Conservation (phyloP, 805 yeast species). For the Zygotorulaspora sp. region DNA sequence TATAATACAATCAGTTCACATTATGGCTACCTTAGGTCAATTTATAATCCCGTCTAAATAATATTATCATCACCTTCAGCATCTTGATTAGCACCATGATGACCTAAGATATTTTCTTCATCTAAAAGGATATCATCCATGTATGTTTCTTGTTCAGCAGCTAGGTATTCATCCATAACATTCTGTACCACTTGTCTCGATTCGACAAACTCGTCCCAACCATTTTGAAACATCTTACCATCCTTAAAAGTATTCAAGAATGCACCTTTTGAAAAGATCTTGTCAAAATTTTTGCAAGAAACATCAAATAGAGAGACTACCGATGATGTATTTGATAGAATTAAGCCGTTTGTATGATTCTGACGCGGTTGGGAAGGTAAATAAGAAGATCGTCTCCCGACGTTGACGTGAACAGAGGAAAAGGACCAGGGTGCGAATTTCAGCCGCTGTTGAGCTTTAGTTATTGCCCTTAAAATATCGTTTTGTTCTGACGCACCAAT, state of each 20-base stretch:
- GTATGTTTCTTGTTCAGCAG: constrained; percentile 54
- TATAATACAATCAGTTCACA: too few species aligned
- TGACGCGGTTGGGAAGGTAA: constrained; percentile 12
- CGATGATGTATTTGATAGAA: constrained; percentile 78
- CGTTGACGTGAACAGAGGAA: constrained; percentile 70
- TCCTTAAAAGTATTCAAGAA: constrained; percentile 71
- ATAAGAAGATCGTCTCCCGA: constrained; percentile 69
- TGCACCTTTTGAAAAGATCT: constrained; percentile 73
- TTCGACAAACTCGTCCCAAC: constrained; percentile 67
- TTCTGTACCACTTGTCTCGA: constrained; percentile 69
- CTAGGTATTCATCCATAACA: constrained; percentile 72
- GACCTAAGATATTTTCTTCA: constrained; percentile 36
- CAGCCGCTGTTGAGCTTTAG: constrained; percentile 60
- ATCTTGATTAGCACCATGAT: constrained; percentile 22
- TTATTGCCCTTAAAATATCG: constrained; percentile 65
- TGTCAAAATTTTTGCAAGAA: constrained; percentile 72
- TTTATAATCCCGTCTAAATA: too few species aligned
- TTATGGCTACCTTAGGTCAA: too few species aligned
- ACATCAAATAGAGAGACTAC: constrained; percentile 61
- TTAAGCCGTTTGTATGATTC: constrained; percentile 64
- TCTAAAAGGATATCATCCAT: constrained; percentile 37
- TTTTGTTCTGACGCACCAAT: constrained; percentile 60
- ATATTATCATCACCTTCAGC: constrained; percentile 31
- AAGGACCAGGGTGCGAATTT: constrained; percentile 85
- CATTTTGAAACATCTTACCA: constrained; percentile 38